These are phyloP conservation scores for Colletotrichum lupini DNA, from an alignment of 2,329 filamentous ascomycete species.

Conservation along the genomic window DNA sequence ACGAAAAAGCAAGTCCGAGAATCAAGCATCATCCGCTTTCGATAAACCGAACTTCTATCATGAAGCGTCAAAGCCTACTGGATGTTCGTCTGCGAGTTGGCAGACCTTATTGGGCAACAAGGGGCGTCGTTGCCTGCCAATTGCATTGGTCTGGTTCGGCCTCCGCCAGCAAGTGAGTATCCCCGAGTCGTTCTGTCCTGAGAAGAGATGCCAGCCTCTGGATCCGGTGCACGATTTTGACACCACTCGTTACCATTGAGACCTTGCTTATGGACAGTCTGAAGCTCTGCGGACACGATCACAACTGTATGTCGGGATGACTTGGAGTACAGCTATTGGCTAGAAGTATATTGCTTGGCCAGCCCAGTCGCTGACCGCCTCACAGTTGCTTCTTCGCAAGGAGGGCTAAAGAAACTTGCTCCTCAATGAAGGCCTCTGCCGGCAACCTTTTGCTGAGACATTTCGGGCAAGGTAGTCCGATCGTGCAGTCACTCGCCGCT, in stretches of 20 bases:
- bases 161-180: neutral
- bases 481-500: constrained; percentile 17
- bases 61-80: neutral
- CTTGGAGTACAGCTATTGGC: neutral
- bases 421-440: constrained; percentile 10
- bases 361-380: constrained; percentile 22
- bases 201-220: neutral
- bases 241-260: neutral
- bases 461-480: constrained; percentile 27
- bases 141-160: neutral
- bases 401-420: neutral
- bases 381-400: constrained; percentile 21
- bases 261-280: neutral
- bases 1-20: constrained; percentile 8
- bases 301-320: neutral
- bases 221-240: neutral
- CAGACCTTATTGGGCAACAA: neutral
- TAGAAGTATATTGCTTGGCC: neutral
- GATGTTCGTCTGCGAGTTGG: neutral
- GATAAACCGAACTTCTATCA: neutral
- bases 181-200: neutral
- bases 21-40: neutral
- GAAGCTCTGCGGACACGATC: neutral
- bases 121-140: neutral
- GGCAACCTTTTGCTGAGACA: constrained; percentile 16